These are phyloP conservation scores for Nemania serpens DNA, from an alignment of 2,329 filamentous ascomycete species.

Conservation along the genomic window DNA sequence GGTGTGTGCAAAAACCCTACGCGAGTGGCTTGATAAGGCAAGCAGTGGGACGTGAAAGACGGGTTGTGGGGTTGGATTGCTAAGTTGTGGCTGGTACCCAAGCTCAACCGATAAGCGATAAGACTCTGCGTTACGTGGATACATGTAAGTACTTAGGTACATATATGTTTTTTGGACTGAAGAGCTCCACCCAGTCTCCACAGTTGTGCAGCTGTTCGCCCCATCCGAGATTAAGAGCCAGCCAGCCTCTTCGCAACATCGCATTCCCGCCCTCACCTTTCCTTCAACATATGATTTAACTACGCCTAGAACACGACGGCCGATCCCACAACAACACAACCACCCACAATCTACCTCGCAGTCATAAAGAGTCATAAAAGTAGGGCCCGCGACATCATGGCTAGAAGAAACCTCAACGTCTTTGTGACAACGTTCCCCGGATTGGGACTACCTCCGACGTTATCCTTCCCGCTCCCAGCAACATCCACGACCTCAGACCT, in stretches of 20 bases:
- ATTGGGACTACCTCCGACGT: conserved; percentile 78
- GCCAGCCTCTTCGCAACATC: not conserved
- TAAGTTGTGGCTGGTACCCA: conserved; percentile 29
- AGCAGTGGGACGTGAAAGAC: too few species aligned
- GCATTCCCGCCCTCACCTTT: conserved; percentile 29
- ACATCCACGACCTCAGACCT: conserved; percentile 71
- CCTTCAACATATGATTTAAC: too few species aligned
- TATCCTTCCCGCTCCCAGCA: conserved; percentile 73
- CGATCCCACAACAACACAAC: conserved; percentile 4
- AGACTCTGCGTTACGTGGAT: not conserved
- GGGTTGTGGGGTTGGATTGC: conserved; percentile 20
- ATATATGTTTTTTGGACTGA: too few species aligned
- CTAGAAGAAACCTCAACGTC: conserved; percentile 69
- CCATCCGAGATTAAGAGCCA: not conserved
- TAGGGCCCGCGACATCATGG: conserved; percentile 51
- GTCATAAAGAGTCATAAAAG: not conserved
- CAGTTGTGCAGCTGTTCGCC: not conserved
- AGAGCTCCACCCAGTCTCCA: not conserved
- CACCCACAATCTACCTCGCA: not conserved
- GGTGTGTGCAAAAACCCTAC: conserved; percentile 44
- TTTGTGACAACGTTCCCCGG: conserved; percentile 85
- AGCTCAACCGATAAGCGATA: conserved; percentile 10
- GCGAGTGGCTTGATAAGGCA: conserved; percentile 32
- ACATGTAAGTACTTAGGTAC: not conserved
- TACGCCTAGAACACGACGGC: conserved; percentile 39